phyloP scores from a whole-genome alignment of 768 basidiomycete species.

The Amanita subjunquillea region DNA sequence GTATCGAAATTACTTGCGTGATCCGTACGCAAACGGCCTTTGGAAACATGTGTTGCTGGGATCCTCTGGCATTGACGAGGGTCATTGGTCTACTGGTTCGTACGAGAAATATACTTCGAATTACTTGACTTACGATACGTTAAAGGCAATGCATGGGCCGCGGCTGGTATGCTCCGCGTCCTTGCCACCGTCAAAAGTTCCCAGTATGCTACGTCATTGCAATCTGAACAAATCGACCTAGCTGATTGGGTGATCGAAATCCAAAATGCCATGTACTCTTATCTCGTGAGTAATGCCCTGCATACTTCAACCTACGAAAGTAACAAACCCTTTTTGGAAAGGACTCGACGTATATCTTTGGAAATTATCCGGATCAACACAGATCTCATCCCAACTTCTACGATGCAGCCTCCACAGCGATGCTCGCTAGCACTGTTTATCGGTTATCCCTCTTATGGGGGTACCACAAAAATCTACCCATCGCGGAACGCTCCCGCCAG shows the following conservation, averaged over 20 bases:
- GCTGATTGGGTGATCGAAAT: slow-evolving; percentile 62
- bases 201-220: slow-evolving; percentile 35
- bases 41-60: slow-evolving; percentile 76
- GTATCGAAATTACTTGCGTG: slow-evolving; percentile 58
- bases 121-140: slow-evolving; percentile 1
- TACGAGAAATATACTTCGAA: not conserved
- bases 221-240: slow-evolving; percentile 46
- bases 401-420: slow-evolving; percentile 64
- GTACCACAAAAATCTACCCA: slow-evolving; percentile 37
- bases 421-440: slow-evolving; percentile 72
- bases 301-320: not conserved
- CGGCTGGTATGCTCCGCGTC: slow-evolving; percentile 79
- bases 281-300: slow-evolving; percentile 33
- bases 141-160: slow-evolving; percentile 82
- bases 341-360: slow-evolving; percentile 43
- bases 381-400: slow-evolving; percentile 43
- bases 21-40: slow-evolving; percentile 37
- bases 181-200: slow-evolving; percentile 64
- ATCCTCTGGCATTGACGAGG: slow-evolving; percentile 37
- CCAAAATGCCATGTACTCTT: slow-evolving; percentile 55
- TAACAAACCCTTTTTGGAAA: slow-evolving; percentile 10
- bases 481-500: slow-evolving; percentile 47
- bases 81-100: slow-evolving; percentile 75
- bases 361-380: slow-evolving; percentile 54
- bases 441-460: slow-evolving; percentile 49